Evolutionary conservation across 2,329 filamentous ascomycete species (phyloP).

Genomic region (Claviceps paspali): DNA sequence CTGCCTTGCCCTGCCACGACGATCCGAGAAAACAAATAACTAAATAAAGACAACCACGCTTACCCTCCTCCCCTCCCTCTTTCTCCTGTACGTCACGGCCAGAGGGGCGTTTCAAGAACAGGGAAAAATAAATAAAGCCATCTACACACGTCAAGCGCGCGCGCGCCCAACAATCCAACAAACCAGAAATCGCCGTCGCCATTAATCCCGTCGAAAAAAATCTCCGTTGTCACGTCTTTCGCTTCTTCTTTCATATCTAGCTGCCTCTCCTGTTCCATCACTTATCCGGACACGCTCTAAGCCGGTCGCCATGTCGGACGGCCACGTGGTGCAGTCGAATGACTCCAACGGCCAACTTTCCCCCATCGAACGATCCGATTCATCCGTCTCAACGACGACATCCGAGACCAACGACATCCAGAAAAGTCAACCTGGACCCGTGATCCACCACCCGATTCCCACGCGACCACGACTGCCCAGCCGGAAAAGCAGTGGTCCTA

Average conservation of each 20-base stretch:
- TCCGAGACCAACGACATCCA: constrained; percentile 18
- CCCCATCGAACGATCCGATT: constrained; percentile 24
- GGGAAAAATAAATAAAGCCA: no score
- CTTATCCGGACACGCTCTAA: neutral
- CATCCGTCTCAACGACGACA: constrained; percentile 17
- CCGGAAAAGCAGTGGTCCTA: constrained; percentile 66
- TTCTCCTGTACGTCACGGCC: no score
- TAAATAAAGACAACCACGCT: no score
- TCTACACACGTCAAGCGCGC: no score
- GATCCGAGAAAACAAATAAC: no score
- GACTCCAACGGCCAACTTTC: constrained; percentile 13
- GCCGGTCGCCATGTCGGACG: constrained; percentile 10
- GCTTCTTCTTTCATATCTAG: neutral
- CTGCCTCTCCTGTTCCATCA: neutral
- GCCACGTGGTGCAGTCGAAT: constrained; percentile 11
- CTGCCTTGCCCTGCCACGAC: no score
- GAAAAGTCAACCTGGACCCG: constrained; percentile 24
- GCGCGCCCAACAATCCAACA: no score
- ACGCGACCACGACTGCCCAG: constrained; percentile 53
- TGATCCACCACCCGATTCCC: constrained; percentile 35
- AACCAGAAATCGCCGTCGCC: no score
- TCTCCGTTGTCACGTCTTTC: no score
- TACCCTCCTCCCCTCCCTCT: no score
- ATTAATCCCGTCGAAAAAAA: no score
- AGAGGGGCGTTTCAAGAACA: no score